Percentiles rank a stretch among this genome's conserved stretches.
Evolutionary conservation across 176 grass and related monocot genomes (phyloP).

Genomic region (Rhynchospora breviuscula): DNA sequence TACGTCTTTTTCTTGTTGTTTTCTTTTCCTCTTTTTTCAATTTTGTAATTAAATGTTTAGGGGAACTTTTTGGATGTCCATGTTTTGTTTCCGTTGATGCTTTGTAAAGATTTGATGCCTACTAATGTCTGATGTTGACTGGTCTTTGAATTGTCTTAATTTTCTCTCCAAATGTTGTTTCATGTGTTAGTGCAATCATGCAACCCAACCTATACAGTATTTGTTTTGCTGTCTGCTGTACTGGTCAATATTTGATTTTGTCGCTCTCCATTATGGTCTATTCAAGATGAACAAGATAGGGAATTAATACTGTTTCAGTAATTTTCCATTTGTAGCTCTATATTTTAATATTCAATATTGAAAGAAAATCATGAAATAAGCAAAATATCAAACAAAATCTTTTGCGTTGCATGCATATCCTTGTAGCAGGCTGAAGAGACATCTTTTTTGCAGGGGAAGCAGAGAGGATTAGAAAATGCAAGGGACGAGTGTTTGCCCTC

Average conservation of each 20-base stretch:
- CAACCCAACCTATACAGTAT: background rate
- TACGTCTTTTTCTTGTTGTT: constrained; percentile 28
- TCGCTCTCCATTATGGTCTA: background rate
- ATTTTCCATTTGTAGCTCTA: background rate
- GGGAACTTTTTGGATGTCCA: constrained; percentile 13
- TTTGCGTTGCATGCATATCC: background rate
- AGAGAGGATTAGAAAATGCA: constrained; percentile 51
- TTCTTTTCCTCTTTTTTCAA: background rate
- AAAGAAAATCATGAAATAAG: background rate
- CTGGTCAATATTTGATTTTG: background rate
- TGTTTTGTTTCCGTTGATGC: constrained; percentile 16
- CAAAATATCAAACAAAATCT: background rate
- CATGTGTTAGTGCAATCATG: background rate
- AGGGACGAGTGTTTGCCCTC: constrained; percentile 65
- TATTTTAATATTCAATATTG: background rate
- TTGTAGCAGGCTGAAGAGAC: constrained; percentile 16
- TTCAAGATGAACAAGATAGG: background rate
- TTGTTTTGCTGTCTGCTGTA: background rate
- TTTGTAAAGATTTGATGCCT: constrained; percentile 9
- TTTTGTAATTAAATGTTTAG: background rate
- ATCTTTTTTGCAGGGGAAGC: constrained; percentile 55
- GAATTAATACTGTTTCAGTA: background rate
- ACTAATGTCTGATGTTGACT: constrained; percentile 1
- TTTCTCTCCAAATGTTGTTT: background rate
- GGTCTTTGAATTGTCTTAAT: background rate